Base-by-base conservation (phyloP, 352 stramenopile genomes). In the Blastocystis hominis region DNA sequence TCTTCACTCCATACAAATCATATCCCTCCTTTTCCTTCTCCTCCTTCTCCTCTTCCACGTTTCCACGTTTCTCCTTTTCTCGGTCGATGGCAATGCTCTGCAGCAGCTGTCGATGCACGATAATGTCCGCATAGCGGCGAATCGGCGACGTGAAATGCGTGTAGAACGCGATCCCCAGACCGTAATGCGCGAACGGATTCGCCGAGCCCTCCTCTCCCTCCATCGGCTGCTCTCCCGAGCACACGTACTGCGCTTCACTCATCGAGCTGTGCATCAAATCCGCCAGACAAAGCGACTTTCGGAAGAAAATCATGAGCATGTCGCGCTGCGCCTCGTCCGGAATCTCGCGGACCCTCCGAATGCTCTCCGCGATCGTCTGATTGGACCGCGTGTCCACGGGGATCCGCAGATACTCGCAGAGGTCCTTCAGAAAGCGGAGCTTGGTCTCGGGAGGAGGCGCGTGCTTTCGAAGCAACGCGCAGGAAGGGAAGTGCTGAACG, bases 111-210 rank as follows among this genome's bases (percentile, higher is more conserved):
- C 68, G 75, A 72, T 90, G 89, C 10, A 90, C 86, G 5, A 89
- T 62, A 47, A 90, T 86, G 79, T 90, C 89, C 20, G 88, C 66
- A 80, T 90, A 90, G 40, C 89, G 59, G 40, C 89, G 88, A 88
- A 90, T 90, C 47, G 89, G 89, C 24, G 88, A 90, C 63, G 89
- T 90, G 17, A 76, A 89, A 44, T 90, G 89, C 17, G 86, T 88
- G 54, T 90, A 90, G 54, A 63, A 72, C 17, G 90, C 88, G 53
- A 90, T 68, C 13, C 89, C 89, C 36, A 90, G 44, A 56, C 88
- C 88, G 78, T 78, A 89, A 64, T 90, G 89, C 20, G 15, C 47
- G 13, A 78, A 54, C 13, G 36, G 20, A n/a, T 88, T 10, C 17
- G 61, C 40, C 20, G 20, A 64, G n/a, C 13, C 55, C 30, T 69